A percentile compares a stretch with the other conserved stretches of the same genome.
Evolutionary conservation across 177 flowering plant species (phyloP).

Genomic region (Telopea speciosissima): DNA sequence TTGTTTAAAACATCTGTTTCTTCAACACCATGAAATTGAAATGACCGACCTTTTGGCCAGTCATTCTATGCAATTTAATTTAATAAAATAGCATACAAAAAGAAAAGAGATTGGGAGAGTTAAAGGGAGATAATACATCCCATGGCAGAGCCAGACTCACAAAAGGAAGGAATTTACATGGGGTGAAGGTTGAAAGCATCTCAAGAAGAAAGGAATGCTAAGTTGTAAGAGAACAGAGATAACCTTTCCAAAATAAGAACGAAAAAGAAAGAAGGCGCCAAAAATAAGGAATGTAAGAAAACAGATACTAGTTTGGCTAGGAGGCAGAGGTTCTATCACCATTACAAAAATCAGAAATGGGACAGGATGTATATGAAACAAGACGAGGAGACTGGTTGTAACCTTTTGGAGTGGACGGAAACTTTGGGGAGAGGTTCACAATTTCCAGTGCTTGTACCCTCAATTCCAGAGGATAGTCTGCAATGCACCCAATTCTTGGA

Average conservation of each 20-base stretch:
- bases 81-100: no score
- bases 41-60: neutral
- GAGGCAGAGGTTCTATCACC: slow-evolving; percentile 8
- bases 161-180: slow-evolving; percentile 2
- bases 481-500: slow-evolving; percentile 78
- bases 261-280: no score
- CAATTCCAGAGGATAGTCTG: slow-evolving; percentile 72
- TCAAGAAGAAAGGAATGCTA: slow-evolving; percentile 2
- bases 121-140: neutral
- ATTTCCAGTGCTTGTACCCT: slow-evolving; percentile 65
- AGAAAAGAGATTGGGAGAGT: no score
- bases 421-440: slow-evolving; percentile 60
- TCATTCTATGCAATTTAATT: no score
- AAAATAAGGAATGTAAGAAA: no score
- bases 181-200: slow-evolving; percentile 6
- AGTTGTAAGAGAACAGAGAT: neutral
- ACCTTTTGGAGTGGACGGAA: slow-evolving; percentile 29
- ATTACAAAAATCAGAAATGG: neutral
- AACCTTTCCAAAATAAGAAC: no score
- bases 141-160: neutral
- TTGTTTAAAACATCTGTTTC: neutral
- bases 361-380: slow-evolving; percentile 19
- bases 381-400: slow-evolving; percentile 13
- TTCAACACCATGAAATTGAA: neutral
- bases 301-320: neutral